These are phyloP conservation scores for Crithidia brevicula DNA, from an alignment of 208 protist genomes.

Conservation along the genomic window DNA sequence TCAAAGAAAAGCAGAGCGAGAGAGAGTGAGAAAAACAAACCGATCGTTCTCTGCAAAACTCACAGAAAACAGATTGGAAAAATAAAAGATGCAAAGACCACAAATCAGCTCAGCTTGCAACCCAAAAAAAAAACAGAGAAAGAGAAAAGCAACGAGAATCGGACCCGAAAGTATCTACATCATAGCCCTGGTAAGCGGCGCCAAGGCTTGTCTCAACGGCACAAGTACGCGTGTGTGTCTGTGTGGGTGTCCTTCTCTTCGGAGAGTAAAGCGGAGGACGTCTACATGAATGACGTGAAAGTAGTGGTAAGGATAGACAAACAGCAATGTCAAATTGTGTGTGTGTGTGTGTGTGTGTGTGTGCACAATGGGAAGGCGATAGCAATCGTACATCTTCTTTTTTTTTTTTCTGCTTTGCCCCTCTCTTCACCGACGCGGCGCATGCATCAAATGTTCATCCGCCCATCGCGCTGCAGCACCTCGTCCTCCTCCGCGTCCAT, in stretches of 20 bases:
- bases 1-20: too few relatives aligned
- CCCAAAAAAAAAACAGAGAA: not conserved
- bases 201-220: not conserved
- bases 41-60: not conserved
- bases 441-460: conserved; percentile 15
- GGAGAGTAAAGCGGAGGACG: too few relatives aligned
- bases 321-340: too few relatives aligned
- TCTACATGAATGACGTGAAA: too few relatives aligned
- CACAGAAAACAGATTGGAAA: not conserved
- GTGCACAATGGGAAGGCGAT: not conserved
- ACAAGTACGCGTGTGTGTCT: not conserved
- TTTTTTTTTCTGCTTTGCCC: not conserved
- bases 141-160: not conserved
- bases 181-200: not conserved
- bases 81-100: not conserved
- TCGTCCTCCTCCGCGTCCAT: conserved; percentile 81
- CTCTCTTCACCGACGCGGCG: not conserved
- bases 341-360: not conserved
- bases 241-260: not conserved
- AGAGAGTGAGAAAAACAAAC: too few relatives aligned
- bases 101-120: not conserved
- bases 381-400: not conserved
- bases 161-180: not conserved
- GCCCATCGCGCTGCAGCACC: conserved; percentile 56
- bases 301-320: too few relatives aligned